Evolutionary conservation across 1,139 yeast species (phyloP).

Genomic region (Pichia sp.): DNA sequence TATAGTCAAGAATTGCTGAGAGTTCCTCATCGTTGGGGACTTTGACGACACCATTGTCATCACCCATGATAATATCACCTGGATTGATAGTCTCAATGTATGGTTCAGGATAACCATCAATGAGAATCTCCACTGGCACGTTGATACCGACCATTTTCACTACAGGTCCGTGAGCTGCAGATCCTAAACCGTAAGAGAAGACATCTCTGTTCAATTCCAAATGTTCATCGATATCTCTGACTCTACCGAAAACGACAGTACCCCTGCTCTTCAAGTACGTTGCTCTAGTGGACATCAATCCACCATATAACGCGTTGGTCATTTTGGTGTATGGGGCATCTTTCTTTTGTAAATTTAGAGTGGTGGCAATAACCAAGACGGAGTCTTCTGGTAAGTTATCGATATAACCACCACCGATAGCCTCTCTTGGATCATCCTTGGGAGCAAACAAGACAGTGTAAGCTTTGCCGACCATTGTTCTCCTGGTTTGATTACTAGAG

Average conservation of each 20-base stretch:
- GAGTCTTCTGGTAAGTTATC: slow-evolving; percentile 59
- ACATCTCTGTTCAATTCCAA: slow-evolving; percentile 62
- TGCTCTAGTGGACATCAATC: slow-evolving; percentile 89
- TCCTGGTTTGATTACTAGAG: slow-evolving; percentile 27
- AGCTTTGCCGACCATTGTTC: slow-evolving; percentile 54
- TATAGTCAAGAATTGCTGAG: slow-evolving; percentile 40
- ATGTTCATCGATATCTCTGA: slow-evolving; percentile 80
- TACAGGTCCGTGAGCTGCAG: slow-evolving; percentile 71
- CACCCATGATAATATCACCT: slow-evolving; percentile 69
- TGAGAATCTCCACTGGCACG: slow-evolving; percentile 51
- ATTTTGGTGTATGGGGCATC: slow-evolving; percentile 55
- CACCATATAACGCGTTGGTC: slow-evolving; percentile 83
- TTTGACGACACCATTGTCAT: slow-evolving; percentile 71
- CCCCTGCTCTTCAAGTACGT: slow-evolving; percentile 63
- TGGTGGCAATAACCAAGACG: slow-evolving; percentile 59
- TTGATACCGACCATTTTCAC: slow-evolving; percentile 77
- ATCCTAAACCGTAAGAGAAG: slow-evolving; percentile 73
- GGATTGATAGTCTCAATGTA: slow-evolving; percentile 40
- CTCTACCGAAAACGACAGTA: slow-evolving; percentile 73
- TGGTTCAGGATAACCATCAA: slow-evolving; percentile 29
- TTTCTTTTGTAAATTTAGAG: slow-evolving; percentile 40
- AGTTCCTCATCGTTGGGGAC: slow-evolving; percentile 32
- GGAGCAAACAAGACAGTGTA: slow-evolving; percentile 84
- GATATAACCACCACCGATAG: slow-evolving; percentile 60
- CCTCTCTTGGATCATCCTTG: slow-evolving; percentile 63